Evolutionary conservation across 176 grass and related monocot genomes (phyloP).

Genomic region (Carex myosuroides): DNA sequence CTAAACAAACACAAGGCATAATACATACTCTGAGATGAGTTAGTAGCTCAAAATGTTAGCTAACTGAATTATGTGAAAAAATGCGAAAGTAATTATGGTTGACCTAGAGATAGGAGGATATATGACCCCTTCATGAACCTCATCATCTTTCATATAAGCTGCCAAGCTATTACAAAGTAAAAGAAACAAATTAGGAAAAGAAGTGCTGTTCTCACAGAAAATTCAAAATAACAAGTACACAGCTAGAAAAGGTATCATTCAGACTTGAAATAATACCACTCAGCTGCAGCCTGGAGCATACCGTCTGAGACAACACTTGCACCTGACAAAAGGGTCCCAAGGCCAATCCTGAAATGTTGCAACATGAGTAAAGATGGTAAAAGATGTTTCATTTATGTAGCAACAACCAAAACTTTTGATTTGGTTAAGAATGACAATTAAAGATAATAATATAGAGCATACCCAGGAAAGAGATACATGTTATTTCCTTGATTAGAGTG

Average conservation of each 20-base stretch:
- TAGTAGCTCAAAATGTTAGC: not conserved
- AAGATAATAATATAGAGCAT: conserved; percentile 24
- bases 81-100: not conserved
- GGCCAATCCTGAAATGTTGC: conserved; percentile 59
- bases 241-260: not conserved
- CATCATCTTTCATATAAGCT: conserved; percentile 93
- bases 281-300: conserved; percentile 92
- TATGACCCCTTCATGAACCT: conserved; percentile 79
- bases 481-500: conserved; percentile 99
- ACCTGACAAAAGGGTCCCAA: conserved; percentile 94
- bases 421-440: not conserved
- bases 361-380: conserved; percentile 4
- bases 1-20: conserved; percentile 31
- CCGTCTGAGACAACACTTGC: conserved; percentile 82
- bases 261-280: conserved; percentile 45
- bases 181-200: conserved; percentile 25
- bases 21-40: not conserved
- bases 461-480: conserved; percentile 99
- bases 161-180: conserved; percentile 57
- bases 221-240: conserved; percentile 10
- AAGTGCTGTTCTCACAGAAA: not conserved
- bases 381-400: not conserved
- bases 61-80: not conserved
- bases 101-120: conserved; percentile 93
- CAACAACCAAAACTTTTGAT: not conserved